Conservation (phyloP, 768 basidiomycete species). For the Postia placenta region DNA sequence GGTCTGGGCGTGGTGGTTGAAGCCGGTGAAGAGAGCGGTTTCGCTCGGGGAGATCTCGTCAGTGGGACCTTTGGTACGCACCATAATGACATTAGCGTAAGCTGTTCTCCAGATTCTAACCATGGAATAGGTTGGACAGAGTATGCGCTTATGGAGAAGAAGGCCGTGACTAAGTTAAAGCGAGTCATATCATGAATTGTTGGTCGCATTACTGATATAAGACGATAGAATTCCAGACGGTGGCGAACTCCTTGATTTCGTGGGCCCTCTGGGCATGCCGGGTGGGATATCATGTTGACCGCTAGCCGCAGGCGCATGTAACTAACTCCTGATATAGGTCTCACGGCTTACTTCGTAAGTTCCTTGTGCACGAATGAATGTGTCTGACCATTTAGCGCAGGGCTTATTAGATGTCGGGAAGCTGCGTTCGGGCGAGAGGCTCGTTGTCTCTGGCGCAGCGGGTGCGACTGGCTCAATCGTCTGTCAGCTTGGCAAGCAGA, state of each 20-base stretch:
- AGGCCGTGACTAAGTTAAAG: constrained; percentile 46
- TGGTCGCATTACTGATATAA: not conserved
- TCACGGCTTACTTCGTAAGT: constrained; percentile 78
- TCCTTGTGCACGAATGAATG: no score
- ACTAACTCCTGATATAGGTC: constrained; percentile 34
- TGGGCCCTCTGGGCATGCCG: constrained; percentile 71
- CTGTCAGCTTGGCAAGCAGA: constrained; percentile 78
- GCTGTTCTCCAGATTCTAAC: not conserved
- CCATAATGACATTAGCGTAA: not conserved
- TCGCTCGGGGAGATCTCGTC: constrained; percentile 68
- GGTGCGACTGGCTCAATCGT: constrained; percentile 82
- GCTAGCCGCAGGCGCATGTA: no score
- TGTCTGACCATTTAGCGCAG: constrained; percentile 37
- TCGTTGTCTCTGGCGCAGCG: constrained; percentile 87
- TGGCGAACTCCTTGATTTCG: constrained; percentile 62
- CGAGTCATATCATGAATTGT: constrained; percentile 31
- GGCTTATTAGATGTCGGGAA: constrained; percentile 78
- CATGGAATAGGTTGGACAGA: constrained; percentile 72
- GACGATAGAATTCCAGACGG: constrained; percentile 49
- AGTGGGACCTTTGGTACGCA: constrained; percentile 51
- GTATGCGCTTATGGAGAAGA: constrained; percentile 57
- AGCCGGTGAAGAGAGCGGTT: constrained; percentile 45
- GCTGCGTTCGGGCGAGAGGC: constrained; percentile 77
- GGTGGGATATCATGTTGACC: no score
- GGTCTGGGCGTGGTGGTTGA: constrained; percentile 64